Percentiles rank a stretch among this genome's conserved stretches.
Conservation (phyloP, 148 eudicot genomes). For the Fagopyrum tataricum region DNA sequence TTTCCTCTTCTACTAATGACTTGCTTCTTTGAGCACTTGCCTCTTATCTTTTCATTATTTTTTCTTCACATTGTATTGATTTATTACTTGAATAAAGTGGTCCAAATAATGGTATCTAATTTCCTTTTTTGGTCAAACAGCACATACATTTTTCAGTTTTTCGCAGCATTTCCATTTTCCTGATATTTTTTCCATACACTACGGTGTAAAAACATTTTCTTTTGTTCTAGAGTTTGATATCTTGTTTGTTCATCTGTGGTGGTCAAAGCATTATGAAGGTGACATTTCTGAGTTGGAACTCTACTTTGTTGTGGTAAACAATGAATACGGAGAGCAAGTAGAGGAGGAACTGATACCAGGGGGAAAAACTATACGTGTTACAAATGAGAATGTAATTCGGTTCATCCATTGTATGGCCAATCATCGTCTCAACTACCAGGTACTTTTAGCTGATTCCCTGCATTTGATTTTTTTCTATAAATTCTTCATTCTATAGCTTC, state of each 20-base stretch:
- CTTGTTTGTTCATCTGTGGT: constrained; percentile 8
- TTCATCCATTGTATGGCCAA: constrained; percentile 87
- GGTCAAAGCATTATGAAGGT: constrained; percentile 68
- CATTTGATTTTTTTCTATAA: neutral
- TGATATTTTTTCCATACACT: neutral
- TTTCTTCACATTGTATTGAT: neutral
- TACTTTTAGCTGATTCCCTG: constrained; percentile 12
- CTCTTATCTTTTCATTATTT: neutral
- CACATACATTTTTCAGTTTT: neutral
- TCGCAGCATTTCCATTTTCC: neutral
- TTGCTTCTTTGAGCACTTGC: neutral
- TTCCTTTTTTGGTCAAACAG: neutral
- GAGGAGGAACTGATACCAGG: constrained; percentile 82
- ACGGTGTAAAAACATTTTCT: neutral
- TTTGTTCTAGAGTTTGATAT: constrained; percentile 3
- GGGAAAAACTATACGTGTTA: constrained; percentile 75
- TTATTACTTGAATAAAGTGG: neutral
- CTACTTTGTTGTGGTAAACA: constrained; percentile 86
- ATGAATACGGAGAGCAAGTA: constrained; percentile 94
- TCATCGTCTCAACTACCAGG: constrained; percentile 91
- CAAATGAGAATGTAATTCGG: constrained; percentile 80
- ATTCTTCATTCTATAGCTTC: neutral
- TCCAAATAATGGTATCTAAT: neutral
- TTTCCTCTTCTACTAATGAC: neutral
- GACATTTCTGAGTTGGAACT: constrained; percentile 74